Base-by-base conservation (phyloP, 73 alveolate genomes). In the Tetrahymena thermophila region DNA sequence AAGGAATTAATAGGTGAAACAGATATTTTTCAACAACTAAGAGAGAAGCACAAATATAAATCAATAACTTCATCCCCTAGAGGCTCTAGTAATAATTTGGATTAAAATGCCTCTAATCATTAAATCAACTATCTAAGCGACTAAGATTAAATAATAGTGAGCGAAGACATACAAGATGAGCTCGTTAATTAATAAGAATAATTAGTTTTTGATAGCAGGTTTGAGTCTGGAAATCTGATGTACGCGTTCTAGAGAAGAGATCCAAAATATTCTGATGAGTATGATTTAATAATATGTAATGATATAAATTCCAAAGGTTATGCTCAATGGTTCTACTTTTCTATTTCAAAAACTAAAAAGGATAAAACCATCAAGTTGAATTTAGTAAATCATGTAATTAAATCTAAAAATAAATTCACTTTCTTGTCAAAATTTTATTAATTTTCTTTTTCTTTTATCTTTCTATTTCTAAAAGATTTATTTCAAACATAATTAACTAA, bases 231-330 rank as follows among this genome's bases (percentile, higher is more conserved):
- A 11, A 71, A 71, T 71, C 89, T 71, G 40, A 71, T 71, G 89
- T 71, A 71, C 31, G 89, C 89, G 17, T 71, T 71, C 37, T 31
- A 71, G 31, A 71, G 37, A n/a, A 71, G 31, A 28, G 89, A 71
- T 71, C 89, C 89, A 28, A 71, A 71, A 71, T 71, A 71, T 71
- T 28, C 89, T 71, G 37, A 96, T 43, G 98, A 96, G 93, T 96
- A 96, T 71, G 96, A 96, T 85, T 84, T 96, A 34, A 93, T 94
- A 57, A 93, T 96, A 93, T 44, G 89, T 35, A 93, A 96, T 34
- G 98, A 96, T 89, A 96, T 95, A 3, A 96, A 96, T 94, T 84
- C 98, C 9, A 95, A 96, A 93, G 98, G 98, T 13, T 55, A 96
- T 28, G 94, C 98, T 43, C 58, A 96, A 93, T 96, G 98, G 98